Conservation (phyloP, 75 land plant genomes). For the Sequoiadendron giganteum region DNA sequence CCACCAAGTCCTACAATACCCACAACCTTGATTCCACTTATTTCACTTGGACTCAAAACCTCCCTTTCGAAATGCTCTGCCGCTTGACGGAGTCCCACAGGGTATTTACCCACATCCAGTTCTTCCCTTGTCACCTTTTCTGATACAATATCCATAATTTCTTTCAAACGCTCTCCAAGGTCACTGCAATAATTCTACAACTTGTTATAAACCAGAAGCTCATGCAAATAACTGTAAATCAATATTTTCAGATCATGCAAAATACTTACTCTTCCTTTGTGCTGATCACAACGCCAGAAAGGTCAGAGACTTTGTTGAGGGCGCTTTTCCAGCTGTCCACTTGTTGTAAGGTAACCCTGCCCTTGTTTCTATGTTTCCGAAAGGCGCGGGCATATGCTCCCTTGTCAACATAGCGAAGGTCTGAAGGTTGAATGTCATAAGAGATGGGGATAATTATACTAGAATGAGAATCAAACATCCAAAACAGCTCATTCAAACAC, state of each 20-base stretch:
- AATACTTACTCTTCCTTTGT: not conserved
- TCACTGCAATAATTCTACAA: not conserved
- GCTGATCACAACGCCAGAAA: not conserved
- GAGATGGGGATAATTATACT: not conserved
- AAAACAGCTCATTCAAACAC: not conserved
- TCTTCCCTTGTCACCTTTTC: not conserved
- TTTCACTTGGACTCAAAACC: not conserved
- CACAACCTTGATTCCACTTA: not conserved
- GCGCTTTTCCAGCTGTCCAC: not conserved
- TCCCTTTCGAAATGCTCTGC: not conserved
- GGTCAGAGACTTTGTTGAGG: not conserved
- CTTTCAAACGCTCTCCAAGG: not conserved
- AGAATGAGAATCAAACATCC: not conserved
- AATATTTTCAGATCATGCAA: not conserved
- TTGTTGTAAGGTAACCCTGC: not conserved
- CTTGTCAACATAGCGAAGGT: not conserved
- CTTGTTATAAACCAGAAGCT: not conserved
- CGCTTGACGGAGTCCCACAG: not conserved
- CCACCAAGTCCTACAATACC: not conserved
- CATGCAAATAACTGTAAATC: not conserved
- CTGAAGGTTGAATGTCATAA: not conserved
- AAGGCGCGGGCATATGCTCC: not conserved
- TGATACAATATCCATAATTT: not conserved
- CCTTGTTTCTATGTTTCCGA: not conserved
- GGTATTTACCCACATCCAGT: not conserved